These are phyloP conservation scores for Pinus taeda DNA, from an alignment of 75 land plant genomes.

Conservation along the genomic window DNA sequence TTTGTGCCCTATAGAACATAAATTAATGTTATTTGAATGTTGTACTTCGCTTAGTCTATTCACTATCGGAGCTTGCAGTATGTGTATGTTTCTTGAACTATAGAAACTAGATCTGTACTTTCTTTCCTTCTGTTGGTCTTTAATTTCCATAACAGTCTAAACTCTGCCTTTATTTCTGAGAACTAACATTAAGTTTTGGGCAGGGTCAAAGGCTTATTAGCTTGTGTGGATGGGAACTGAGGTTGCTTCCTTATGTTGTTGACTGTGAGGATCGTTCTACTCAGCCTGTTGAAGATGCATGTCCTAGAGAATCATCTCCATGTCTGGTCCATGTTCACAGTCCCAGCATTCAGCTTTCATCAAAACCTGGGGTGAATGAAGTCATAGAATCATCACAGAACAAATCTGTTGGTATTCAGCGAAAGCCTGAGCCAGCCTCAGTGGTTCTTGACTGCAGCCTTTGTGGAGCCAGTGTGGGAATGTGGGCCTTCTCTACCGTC, in stretches of 20 bases:
- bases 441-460: slow-evolving; percentile 82
- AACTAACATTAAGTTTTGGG: slow-evolving; percentile 4
- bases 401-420: slow-evolving; percentile 7
- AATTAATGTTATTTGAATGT: not conserved
- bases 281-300: slow-evolving; percentile 12
- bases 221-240: slow-evolving; percentile 94
- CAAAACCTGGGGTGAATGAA: slow-evolving; percentile 10
- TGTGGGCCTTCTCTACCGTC: slow-evolving; percentile 72
- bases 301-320: slow-evolving; percentile 9
- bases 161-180: not conserved
- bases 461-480: slow-evolving; percentile 92
- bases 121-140: not conserved
- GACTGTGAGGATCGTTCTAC: slow-evolving; percentile 45
- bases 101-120: not conserved
- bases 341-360: slow-evolving; percentile 17
- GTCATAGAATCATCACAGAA: slow-evolving; percentile 1
- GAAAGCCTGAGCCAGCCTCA: slow-evolving; percentile 56
- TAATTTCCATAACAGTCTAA: not conserved
- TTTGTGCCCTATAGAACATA: not conserved
- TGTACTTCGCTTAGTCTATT: not conserved
- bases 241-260: slow-evolving; percentile 77
- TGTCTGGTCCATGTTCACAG: slow-evolving; percentile 16
- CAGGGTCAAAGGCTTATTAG: slow-evolving; percentile 86
- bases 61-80: not conserved
- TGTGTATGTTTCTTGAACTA: not conserved